Evolutionary conservation across 805 yeast genomes (phyloP), one percentile per base, ranked within the genome.

Genomic region (Kodamaea sagamina): DNA sequence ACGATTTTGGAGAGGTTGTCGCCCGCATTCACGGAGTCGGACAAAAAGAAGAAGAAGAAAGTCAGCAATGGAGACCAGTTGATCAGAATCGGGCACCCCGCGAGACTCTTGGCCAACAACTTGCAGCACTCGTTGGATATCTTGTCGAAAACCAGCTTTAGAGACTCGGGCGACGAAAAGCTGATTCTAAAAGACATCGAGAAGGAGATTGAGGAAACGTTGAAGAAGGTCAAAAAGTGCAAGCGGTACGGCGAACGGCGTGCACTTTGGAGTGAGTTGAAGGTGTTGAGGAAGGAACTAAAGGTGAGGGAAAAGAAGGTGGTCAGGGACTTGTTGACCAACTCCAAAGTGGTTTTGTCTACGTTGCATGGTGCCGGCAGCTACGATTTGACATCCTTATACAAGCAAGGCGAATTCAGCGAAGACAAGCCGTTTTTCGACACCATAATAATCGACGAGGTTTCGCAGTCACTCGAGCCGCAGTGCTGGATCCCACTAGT

Each of bases 401-500:
- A 78, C 52, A 67, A 62, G 31, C 67, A 63, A 26, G 54, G 49
- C 13, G 43, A 46, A 6, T 52, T 42, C 18, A 49, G 54, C 17
- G 35, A 28, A 6, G 63, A 60, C 2, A 59, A 61, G 19, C 67
- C 71, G 3, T 57, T 81, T 9, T 88, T 92, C 56, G 88, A 87
- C 50, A 81, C 95, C 0, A 71, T 92, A 24, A 86, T 93, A 9
- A 90, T 92, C 26, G 99, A 92, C 64, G 99, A 92, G 62, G 97
- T 92, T 0, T 89, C 97, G 0, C 99, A 92, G 61, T 77, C 97
- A 8, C 65, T 92, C 42, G 97, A 92, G 56, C 96, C 97, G 1
- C 96, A 92, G 51, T 89, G 97, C 55, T 90, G 97, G 97, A 89
- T 92, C 17, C 97, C 99, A 0, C 47, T 93, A 5, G 71, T 89